Evolutionary conservation across 257 asterid genomes (phyloP).

Genomic region (Haberlea rhodopensis): DNA sequence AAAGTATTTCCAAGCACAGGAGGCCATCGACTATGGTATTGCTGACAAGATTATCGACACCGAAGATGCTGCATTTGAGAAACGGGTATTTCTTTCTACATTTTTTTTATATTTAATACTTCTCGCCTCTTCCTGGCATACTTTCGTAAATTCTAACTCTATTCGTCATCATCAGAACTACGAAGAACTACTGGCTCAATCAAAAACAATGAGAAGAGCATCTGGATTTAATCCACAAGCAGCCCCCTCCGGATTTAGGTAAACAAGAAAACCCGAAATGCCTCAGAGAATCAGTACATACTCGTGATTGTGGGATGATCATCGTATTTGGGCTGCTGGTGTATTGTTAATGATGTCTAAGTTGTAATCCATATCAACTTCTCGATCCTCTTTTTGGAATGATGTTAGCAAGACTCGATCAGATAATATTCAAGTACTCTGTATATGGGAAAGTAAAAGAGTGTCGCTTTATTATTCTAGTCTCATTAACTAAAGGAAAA

Average conservation of each 20-base stretch:
- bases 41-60: conserved; percentile 79
- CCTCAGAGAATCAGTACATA: not conserved
- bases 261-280: conserved; percentile 1
- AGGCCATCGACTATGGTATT: conserved; percentile 82
- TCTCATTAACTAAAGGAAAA: too few relatives aligned
- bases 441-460: conserved; percentile 14
- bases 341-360: conserved; percentile 6
- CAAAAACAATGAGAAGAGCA: conserved; percentile 60
- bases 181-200: conserved; percentile 63
- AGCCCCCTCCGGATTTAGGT: conserved; percentile 66
- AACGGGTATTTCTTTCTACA: conserved; percentile 48
- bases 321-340: conserved; percentile 5
- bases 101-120: not conserved
- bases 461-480: conserved; percentile 7
- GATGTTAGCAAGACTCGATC: conserved; percentile 1
- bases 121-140: not conserved
- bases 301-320: conserved; percentile 3
- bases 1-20: conserved; percentile 65
- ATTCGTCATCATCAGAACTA: conserved; percentile 47
- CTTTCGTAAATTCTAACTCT: conserved; percentile 8
- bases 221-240: conserved; percentile 60
- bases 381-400: not conserved
- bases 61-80: conserved; percentile 60
- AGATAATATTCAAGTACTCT: not conserved
- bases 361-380: not conserved